Percentiles rank a stretch among this genome's conserved stretches.
Conservation (phyloP, 2,329 filamentous ascomycete species). For the Colletotrichum phormii region DNA sequence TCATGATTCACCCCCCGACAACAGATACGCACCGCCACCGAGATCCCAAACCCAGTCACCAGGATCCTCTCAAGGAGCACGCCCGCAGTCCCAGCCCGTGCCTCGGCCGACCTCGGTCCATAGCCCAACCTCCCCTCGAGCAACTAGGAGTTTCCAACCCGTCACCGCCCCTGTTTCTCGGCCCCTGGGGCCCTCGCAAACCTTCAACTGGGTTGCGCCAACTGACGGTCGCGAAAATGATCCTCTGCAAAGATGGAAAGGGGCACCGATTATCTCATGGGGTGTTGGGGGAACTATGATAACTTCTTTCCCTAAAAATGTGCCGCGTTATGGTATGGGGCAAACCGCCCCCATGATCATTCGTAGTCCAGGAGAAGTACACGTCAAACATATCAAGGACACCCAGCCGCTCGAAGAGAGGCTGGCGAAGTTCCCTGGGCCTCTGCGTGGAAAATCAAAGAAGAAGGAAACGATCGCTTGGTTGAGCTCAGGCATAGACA, state of each 20-base stretch:
- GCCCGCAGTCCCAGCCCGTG: constrained; percentile 54
- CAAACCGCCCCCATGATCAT: constrained; percentile 81
- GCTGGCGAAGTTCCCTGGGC: constrained; percentile 87
- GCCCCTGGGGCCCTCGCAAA: constrained; percentile 64
- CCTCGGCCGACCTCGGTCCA: constrained; percentile 68
- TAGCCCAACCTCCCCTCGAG: constrained; percentile 54
- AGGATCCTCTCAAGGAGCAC: constrained; percentile 56
- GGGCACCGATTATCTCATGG: constrained; percentile 87
- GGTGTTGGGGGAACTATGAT: constrained; percentile 86
- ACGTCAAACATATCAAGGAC: constrained; percentile 80
- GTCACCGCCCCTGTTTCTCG: constrained; percentile 50
- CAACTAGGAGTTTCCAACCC: constrained; percentile 37
- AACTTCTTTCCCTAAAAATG: constrained; percentile 88
- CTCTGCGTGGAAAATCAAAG: constrained; percentile 88
- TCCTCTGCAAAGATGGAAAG: constrained; percentile 89
- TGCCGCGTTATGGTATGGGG: constrained; percentile 85
- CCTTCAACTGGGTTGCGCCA: constrained; percentile 69
- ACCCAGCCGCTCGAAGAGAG: constrained; percentile 78
- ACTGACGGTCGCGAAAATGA: constrained; percentile 78
- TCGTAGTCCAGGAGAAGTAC: constrained; percentile 84
- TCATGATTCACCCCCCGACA: constrained; percentile 42
- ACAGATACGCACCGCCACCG: constrained; percentile 65
- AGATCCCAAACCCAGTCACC: constrained; percentile 74
- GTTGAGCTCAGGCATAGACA: constrained; percentile 81
- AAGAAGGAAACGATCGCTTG: constrained; percentile 93